Conservation (phyloP, 148 eudicot species). For the Fagopyrum tataricum region DNA sequence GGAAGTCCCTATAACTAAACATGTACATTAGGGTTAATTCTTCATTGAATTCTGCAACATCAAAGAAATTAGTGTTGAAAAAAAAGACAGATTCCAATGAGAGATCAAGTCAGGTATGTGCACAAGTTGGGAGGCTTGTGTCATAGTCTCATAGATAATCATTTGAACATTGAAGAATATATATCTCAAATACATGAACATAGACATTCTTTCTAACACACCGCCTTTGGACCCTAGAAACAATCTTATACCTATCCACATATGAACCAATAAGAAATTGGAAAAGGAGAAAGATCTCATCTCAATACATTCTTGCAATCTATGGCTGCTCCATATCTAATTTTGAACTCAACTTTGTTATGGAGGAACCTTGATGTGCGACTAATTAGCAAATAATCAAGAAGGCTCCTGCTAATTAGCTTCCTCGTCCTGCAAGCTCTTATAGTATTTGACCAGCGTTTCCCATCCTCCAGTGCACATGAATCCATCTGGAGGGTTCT, state of each 20-base stretch:
- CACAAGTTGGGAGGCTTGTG: background rate
- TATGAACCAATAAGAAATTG: background rate
- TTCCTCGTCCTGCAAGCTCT: constrained; percentile 58
- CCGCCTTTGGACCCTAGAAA: background rate
- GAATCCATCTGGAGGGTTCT: constrained; percentile 84
- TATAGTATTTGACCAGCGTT: constrained; percentile 62
- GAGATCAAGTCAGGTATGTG: background rate
- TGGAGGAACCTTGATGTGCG: background rate
- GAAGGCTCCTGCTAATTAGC: constrained; percentile 30
- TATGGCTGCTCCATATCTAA: background rate
- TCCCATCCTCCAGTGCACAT: constrained; percentile 93
- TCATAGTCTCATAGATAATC: too few relatives aligned
- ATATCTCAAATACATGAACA: background rate
- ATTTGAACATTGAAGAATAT: too few relatives aligned
- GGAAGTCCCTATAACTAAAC: background rate
- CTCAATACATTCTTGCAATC: background rate
- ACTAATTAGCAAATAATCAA: constrained; percentile 24
- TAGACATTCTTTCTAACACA: background rate
- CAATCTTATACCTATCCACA: background rate
- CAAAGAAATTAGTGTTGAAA: background rate
- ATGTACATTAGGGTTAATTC: background rate
- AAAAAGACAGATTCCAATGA: background rate
- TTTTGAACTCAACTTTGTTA: background rate
- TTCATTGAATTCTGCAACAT: background rate
- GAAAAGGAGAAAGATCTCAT: background rate